Base-by-base conservation (phyloP, 2,329 filamentous ascomycete genomes). In the Metarhizium album region DNA sequence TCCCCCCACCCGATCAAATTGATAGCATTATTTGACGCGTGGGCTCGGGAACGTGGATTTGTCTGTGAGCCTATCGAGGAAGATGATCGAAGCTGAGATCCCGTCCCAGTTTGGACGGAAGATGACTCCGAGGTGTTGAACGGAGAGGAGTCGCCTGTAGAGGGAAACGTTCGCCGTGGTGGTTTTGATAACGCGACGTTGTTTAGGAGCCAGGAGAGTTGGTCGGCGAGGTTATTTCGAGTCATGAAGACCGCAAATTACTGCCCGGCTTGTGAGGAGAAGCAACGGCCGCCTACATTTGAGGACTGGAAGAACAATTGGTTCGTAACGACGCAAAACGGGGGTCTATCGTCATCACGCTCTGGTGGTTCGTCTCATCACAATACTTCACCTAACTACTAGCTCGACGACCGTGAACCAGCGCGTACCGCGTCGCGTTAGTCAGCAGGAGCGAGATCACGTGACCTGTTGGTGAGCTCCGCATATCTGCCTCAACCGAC, bases 191-290 rank as follows among this genome's bases (percentile, higher is more conserved):
- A 62, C 51, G 66, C 61, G 58, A 69, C 64, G 63, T 77, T 74
- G 59, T 70, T 69, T 59, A 79, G 62, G 60, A 82, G 69, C 78
- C 78, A 82, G 58, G 74, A 69, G 58, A 82, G 67, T 63, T 82
- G 75, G 61, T 77, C 72, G 58, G 67, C 64, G 53, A 82, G 71
- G 61, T 82, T 82, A 67, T 81, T 80, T 63, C 74, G 76, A 70
- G 78, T 82, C 78, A 82, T 82, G 70, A 74, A 75, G 70, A 62
- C 71, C 66, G 65, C 59, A 53, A 51, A 23, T 27, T 18, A 13
- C 35, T 35, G 20, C 16, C 29, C 33, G 27, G 9, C 27, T 18
- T 16, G 1, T 33, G 9, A 23, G 18, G 16, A 18, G 7, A 16
- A 31, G 24, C 23, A 35, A 46, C 27, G 9, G 2, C 14, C 35